phyloP scores from a whole-genome alignment of 2,329 filamentous ascomycete genomes.

The Knufia petricola region DNA sequence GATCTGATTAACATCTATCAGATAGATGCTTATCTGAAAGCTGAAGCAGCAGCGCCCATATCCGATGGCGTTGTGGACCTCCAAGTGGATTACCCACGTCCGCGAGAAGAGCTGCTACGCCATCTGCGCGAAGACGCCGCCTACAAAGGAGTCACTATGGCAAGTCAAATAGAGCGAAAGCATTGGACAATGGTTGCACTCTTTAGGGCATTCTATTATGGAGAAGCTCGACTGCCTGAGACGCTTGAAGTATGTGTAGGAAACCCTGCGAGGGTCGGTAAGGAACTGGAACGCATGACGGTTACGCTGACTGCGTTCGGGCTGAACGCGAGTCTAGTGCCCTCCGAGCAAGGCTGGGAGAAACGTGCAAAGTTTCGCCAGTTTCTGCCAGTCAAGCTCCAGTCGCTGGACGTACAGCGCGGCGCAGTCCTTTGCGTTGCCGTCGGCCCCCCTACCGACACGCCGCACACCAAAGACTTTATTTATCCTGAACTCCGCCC shows the following conservation, averaged over 20 bases:
- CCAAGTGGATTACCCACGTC: constrained; percentile 41
- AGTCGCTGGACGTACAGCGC: constrained; percentile 11
- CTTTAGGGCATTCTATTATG: constrained; percentile 49
- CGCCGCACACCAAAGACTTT: neutral
- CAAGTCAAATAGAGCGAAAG: constrained; percentile 21
- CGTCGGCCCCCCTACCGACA: constrained; percentile 6
- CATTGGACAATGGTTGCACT: constrained; percentile 46
- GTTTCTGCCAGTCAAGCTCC: constrained; percentile 17
- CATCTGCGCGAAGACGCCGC: constrained; percentile 38
- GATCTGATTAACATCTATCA: constrained; percentile 57
- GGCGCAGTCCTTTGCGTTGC: neutral
- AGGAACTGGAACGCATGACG: neutral
- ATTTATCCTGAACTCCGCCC: neutral
- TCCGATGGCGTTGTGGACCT: neutral
- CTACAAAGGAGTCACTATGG: constrained; percentile 22
- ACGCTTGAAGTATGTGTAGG: constrained; percentile 22
- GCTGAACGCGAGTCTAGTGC: constrained; percentile 4
- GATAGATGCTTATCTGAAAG: constrained; percentile 51
- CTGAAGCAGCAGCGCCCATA: constrained; percentile 37
- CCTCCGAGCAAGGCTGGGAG: constrained; percentile 14
- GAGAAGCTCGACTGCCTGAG: constrained; percentile 42
- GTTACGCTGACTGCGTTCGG: constrained; percentile 14
- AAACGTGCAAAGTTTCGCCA: constrained; percentile 9
- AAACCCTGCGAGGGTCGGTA: constrained; percentile 1
- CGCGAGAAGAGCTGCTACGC: constrained; percentile 36